phyloP scores from a whole-genome alignment of 192 early-diverging fungal genomes.

The Geosiphon pyriformis region DNA sequence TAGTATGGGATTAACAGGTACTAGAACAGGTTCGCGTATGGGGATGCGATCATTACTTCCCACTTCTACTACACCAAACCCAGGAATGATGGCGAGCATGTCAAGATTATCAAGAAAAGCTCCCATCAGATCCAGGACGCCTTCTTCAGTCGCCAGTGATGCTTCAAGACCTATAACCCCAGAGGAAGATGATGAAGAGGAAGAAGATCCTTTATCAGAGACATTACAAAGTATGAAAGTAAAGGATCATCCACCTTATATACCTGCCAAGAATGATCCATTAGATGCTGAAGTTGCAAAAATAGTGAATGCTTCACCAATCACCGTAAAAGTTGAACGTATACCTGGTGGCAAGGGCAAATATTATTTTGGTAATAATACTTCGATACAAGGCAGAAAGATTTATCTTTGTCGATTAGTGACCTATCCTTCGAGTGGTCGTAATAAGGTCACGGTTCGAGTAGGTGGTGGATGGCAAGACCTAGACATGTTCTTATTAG shows the following conservation, averaged over 20 bases:
- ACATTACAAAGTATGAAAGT: constrained; percentile 20
- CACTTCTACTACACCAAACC: constrained; percentile 3
- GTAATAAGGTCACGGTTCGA: constrained; percentile 52
- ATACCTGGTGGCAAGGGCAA: constrained; percentile 30
- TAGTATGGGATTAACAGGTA: constrained; percentile 18
- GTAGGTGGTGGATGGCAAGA: constrained; percentile 62
- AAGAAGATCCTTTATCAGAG: constrained; percentile 24
- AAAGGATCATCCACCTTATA: constrained; percentile 35
- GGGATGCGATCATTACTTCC: constrained; percentile 17
- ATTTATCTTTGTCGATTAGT: constrained; percentile 40
- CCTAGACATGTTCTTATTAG: constrained; percentile 56
- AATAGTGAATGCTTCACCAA: constrained; percentile 46
- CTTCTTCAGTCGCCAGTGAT: constrained; percentile 16
- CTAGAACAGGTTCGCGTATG: constrained; percentile 1
- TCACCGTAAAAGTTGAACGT: constrained; percentile 43
- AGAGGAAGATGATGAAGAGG: constrained; percentile 21
- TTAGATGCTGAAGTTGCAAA: constrained; percentile 49
- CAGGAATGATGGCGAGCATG: constrained; percentile 13
- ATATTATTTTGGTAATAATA: constrained; percentile 46
- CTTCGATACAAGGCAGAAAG: constrained; percentile 40
- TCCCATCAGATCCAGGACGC: not conserved
- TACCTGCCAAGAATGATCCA: constrained; percentile 38
- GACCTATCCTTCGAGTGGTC: constrained; percentile 29
- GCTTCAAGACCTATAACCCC: not conserved
- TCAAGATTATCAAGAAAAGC: not conserved